Base-by-base conservation (phyloP, 2,329 filamentous ascomycete genomes). In the Periconia digitata region DNA sequence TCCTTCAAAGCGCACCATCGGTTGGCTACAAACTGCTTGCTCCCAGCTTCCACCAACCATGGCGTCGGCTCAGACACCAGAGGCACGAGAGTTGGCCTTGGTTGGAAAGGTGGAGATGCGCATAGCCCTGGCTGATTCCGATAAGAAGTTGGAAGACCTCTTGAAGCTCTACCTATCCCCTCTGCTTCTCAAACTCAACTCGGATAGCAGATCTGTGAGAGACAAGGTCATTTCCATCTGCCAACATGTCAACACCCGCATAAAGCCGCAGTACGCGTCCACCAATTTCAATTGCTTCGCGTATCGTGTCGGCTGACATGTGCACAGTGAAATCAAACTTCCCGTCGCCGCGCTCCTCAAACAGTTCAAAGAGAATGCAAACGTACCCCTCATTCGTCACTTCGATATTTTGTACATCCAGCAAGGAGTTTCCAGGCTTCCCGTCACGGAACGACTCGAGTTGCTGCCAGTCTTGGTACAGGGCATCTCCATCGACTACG, bases 391-490 rank as follows among this genome's bases (percentile, higher is more conserved):
- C 32, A 84, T 99, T 55, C 86, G 90, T 54, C 89, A 95, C 66
- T 88, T 96, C 59, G 92, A 97, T 71, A 76, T 97, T 35, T 79
- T 88, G 16, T 96, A 95, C 66, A 87, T 96, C 32, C 89, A 95
- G 63, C 90, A 95, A 66, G 94, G 92, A 34, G 77, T 89, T 38
- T 79, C 80, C 43, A 78, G 85, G 42, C 70, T 89, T 17, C 76
- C 79, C 2, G 69, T 79, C 10, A 69, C 73, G 15, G 87, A 92
- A 36, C 83, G 90, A 58, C 80, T 86, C 29, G 83, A 85, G 10
- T 75, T 96, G 4, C 72, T 96, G n/a, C 85, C 90, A 1, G 79
- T 83, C 2, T 72, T 91, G 8, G 73, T 92, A 15, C 77, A 81
- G 54, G 87, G 85, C 8, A 85, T 95, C 38, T 77, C 82, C 2